A percentile compares a stretch with the other conserved stretches of the same genome.
These are phyloP conservation scores for Rhinocladiella mackenziei DNA, from an alignment of 2,329 filamentous ascomycete species.

Conservation along the genomic window DNA sequence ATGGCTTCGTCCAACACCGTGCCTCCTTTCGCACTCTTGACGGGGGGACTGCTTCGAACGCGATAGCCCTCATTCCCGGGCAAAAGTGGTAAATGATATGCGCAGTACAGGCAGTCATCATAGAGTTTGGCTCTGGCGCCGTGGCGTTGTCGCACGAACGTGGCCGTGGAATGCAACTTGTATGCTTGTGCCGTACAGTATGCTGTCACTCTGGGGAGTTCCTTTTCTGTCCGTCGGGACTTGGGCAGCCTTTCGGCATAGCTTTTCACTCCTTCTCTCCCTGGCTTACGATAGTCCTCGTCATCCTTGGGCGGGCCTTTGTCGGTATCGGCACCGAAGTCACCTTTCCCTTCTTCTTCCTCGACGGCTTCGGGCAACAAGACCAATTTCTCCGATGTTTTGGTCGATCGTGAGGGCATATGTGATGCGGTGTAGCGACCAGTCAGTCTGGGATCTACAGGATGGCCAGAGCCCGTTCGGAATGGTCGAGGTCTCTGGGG, in stretches of 20 bases:
- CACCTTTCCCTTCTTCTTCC: slow-evolving; percentile 53
- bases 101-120: slow-evolving; percentile 93
- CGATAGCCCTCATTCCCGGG: slow-evolving; percentile 83
- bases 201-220: slow-evolving; percentile 78
- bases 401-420: slow-evolving; percentile 81
- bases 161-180: slow-evolving; percentile 80
- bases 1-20: slow-evolving; percentile 93
- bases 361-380: slow-evolving; percentile 75
- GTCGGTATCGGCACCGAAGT: slow-evolving; percentile 56
- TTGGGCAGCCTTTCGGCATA: slow-evolving; percentile 93
- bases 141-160: slow-evolving; percentile 83
- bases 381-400: slow-evolving; percentile 95
- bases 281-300: slow-evolving; percentile 58
- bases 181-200: slow-evolving; percentile 95
- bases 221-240: slow-evolving; percentile 74
- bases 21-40: slow-evolving; percentile 90
- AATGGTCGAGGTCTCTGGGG: slow-evolving; percentile 52
- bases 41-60: slow-evolving; percentile 79
- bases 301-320: slow-evolving; percentile 50
- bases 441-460: slow-evolving; percentile 52
- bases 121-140: slow-evolving; percentile 92
- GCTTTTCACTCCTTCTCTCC: slow-evolving; percentile 67
- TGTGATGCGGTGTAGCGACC: slow-evolving; percentile 56
- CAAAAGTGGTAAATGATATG: slow-evolving; percentile 86
- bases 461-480: slow-evolving; percentile 34